phyloP scores from a whole-genome alignment of 2,329 filamentous ascomycete species.

The Verticillium tricorpus region DNA sequence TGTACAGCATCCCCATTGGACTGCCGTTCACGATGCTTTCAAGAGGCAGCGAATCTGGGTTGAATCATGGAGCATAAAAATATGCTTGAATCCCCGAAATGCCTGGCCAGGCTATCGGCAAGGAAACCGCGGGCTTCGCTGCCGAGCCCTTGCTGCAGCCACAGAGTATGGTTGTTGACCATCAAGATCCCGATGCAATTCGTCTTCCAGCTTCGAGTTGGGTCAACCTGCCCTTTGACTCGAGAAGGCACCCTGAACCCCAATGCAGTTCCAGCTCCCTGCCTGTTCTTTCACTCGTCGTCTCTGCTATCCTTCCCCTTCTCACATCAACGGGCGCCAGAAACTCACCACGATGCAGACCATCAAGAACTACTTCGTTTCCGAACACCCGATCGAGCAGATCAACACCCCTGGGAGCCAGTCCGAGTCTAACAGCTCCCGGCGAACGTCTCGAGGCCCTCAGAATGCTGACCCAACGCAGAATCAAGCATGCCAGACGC shows the following conservation, averaged over 20 bases:
- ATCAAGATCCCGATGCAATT: neutral
- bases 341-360: constrained; percentile 9
- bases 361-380: constrained; percentile 12
- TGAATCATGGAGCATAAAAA: neutral
- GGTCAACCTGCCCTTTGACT: no score
- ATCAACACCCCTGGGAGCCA: neutral
- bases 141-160: neutral
- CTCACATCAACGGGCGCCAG: no score
- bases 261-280: no score
- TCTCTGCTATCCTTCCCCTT: neutral
- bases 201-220: neutral
- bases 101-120: neutral
- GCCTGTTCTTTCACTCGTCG: neutral
- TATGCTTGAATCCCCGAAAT: neutral
- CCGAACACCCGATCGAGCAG: constrained; percentile 1
- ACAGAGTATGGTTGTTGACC: neutral
- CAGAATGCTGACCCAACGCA: neutral
- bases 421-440: neutral
- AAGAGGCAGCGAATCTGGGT: neutral
- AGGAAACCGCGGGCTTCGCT: neutral
- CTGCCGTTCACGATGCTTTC: neutral
- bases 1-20: no score
- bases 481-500: constrained; percentile 2
- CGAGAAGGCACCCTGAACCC: no score
- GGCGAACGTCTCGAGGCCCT: neutral